Base-by-base conservation (phyloP, 306 rosid genomes). In the Prunus mongolica region DNA sequence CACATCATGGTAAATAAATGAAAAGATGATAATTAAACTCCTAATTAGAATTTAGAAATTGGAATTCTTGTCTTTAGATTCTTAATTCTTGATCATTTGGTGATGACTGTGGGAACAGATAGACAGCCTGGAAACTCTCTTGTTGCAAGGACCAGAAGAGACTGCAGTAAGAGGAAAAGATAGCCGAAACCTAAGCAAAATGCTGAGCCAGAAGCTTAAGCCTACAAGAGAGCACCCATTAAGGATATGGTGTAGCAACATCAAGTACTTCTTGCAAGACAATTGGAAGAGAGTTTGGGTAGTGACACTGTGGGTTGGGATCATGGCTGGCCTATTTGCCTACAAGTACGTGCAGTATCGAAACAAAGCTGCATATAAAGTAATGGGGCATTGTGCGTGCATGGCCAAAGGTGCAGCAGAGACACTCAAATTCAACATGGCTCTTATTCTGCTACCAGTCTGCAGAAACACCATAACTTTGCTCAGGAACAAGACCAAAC, bases 381-480 rank as follows among this genome's bases (percentile, higher is more conserved):
- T 88, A 10, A 88, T 88, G 91, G 91, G 91, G 11, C 74, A 88
- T 30, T 88, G 91, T 19, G 91, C 86, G 22, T 77, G 82, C 49
- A 45, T 88, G 28, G 91, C 91, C 19, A 88, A 88, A 86, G 91
- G 91, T n/a, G 91, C 85, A 45, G 91, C 89, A 0, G 91, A 88
- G 78, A 88, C 85, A n/a, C 91, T 88, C 62, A 88, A 88, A 69
- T 84, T 88, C 86, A 88, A 88, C 82, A 88, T 86, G 91, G 91
- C 91, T 30, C 80, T 88, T 22, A 86, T 88, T 56, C 52, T 88
- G 9, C 66, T 88, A 18, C 91, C 91, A 0, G 91, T 88, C 49
- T 88, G 91, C 71, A 84, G 91, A 8, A 88, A 88, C 82, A 86
- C 89, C 70, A 86, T 88, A 63, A 88, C 91, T 25, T 72, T 89